Evolutionary conservation across 495 filamentous ascomycete species (phyloP).

Genomic region (Immersiella caudata): DNA sequence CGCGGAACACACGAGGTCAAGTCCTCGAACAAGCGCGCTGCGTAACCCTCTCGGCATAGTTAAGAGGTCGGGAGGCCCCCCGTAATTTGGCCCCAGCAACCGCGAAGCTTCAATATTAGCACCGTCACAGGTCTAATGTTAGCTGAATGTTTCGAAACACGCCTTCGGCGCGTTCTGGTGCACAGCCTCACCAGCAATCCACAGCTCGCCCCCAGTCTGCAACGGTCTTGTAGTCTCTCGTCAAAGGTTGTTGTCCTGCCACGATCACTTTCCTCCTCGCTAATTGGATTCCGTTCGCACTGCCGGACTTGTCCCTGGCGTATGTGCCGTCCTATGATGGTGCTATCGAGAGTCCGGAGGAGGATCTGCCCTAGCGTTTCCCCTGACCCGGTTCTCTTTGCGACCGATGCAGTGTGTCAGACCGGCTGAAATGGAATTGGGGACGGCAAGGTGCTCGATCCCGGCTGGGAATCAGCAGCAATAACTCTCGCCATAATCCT

Average conservation of each 20-base stretch:
- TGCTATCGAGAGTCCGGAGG: background rate
- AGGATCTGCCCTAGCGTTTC: background rate
- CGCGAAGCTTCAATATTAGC: background rate
- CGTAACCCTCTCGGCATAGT: background rate
- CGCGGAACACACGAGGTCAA: background rate
- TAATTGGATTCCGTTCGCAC: conserved; percentile 7
- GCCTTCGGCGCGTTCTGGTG: conserved; percentile 9
- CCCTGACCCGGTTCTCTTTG: background rate
- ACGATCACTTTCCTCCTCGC: background rate
- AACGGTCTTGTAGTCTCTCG: conserved; percentile 26
- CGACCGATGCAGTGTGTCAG: background rate
- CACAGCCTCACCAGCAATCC: conserved; percentile 33
- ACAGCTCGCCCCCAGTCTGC: conserved; percentile 18
- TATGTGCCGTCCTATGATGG: background rate
- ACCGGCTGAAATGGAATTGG: background rate
- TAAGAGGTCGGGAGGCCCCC: background rate
- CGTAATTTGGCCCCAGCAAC: background rate
- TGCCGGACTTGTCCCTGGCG: background rate
- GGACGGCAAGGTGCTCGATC: background rate
- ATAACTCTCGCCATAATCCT: too few relatives aligned
- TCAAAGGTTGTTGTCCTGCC: conserved; percentile 13
- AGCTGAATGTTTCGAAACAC: background rate
- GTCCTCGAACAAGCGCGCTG: background rate
- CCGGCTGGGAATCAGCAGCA: background rate
- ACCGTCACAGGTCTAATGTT: conserved; percentile 1